These are phyloP conservation scores for Metschnikowia kofuensis DNA, from an alignment of 805 yeast genomes.

Conservation along the genomic window DNA sequence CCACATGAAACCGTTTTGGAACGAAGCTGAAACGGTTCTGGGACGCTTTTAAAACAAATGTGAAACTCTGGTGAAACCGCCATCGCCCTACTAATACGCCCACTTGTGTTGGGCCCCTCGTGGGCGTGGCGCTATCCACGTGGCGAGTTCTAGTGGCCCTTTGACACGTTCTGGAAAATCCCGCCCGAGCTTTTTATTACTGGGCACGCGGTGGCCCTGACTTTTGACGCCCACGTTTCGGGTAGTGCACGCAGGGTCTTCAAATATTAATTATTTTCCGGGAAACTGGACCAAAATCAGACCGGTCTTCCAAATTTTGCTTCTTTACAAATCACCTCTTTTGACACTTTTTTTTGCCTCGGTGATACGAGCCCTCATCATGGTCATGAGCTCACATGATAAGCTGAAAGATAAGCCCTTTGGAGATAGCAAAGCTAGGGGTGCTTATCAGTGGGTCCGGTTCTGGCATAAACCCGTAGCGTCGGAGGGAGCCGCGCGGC, in stretches of 20 bases:
- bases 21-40: background rate
- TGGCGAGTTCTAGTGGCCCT: background rate
- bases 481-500: background rate
- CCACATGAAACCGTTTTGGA: too few relatives aligned
- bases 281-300: background rate
- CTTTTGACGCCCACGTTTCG: conserved; percentile 2
- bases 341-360: too few relatives aligned
- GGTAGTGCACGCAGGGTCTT: background rate
- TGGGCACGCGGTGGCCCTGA: background rate
- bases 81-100: background rate
- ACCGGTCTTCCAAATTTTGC: background rate
- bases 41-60: background rate
- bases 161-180: conserved; percentile 1
- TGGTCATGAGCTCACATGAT: background rate
- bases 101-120: background rate
- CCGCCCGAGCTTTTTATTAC: background rate
- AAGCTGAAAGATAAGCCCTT: background rate
- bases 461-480: background rate
- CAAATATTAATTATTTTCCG: background rate
- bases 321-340: background rate
- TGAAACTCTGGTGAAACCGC: background rate
- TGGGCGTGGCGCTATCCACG: background rate
- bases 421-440: background rate
- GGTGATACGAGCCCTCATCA: too few relatives aligned
- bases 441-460: background rate